A percentile compares a stretch with the other conserved stretches of the same genome.
These are phyloP conservation scores for Euphorbia pulcherrima DNA, from an alignment of 345 rosid species.

Conservation along the genomic window DNA sequence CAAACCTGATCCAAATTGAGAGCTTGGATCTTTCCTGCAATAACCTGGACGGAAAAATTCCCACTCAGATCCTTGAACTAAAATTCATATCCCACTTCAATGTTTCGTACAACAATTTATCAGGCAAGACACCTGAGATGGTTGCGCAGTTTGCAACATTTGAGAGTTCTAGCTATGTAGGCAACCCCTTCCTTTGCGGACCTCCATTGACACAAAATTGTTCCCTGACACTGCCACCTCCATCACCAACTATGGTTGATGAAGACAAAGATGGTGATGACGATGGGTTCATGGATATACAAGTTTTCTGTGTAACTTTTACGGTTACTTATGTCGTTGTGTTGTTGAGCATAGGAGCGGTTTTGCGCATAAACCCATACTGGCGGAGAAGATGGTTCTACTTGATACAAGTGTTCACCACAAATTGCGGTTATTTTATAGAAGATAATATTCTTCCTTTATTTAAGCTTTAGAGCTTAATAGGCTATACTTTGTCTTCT, in stretches of 20 bases:
- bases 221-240: not conserved
- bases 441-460: not conserved
- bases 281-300: not conserved
- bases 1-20: not conserved
- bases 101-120: not conserved
- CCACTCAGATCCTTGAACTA: not conserved
- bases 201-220: not conserved
- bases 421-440: not conserved
- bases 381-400: slow-evolving; percentile 16
- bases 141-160: not conserved
- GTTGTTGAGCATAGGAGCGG: not conserved
- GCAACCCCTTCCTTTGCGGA: not conserved
- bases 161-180: not conserved
- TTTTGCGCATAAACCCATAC: slow-evolving; percentile 15
- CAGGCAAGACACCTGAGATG: not conserved
- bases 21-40: not conserved
- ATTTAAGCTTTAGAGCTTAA: not conserved
- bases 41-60: not conserved
- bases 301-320: not conserved
- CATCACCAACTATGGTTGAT: not conserved
- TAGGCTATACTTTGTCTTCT: not conserved
- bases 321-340: not conserved
- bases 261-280: not conserved
- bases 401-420: not conserved
- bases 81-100: not conserved